phyloP scores from a whole-genome alignment of 768 basidiomycete species.

The Suillus variegatus region DNA sequence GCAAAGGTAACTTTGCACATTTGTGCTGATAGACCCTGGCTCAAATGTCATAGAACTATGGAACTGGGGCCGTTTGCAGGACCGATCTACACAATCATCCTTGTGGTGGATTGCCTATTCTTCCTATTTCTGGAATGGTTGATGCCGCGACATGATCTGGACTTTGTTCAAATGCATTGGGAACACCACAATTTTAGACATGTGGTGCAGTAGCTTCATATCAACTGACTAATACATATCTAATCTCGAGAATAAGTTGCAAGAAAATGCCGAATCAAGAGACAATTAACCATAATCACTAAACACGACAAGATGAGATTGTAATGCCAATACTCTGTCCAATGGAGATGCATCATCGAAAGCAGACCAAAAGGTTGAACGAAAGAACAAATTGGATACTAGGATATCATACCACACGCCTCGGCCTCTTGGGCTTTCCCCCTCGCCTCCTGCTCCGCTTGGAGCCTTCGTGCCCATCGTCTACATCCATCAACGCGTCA shows the following conservation, averaged over 20 bases:
- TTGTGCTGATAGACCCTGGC: background rate
- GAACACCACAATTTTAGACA: conserved; percentile 37
- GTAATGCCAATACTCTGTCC: conserved; percentile 4
- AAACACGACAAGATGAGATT: background rate
- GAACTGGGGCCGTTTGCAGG: conserved; percentile 80
- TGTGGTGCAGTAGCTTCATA: conserved; percentile 31
- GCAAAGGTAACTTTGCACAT: conserved; percentile 51
- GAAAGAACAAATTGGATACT: background rate
- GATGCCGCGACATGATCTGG: conserved; percentile 75
- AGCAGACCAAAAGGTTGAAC: background rate
- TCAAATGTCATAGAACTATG: conserved; percentile 58
- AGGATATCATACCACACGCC: conserved; percentile 13
- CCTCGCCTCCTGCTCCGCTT: conserved; percentile 28
- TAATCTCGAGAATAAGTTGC: conserved; percentile 14
- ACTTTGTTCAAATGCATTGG: conserved; percentile 74
- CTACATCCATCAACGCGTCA: conserved; percentile 20
- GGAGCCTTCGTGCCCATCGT: conserved; percentile 22
- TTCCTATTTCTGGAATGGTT: conserved; percentile 84
- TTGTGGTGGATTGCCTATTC: conserved; percentile 88
- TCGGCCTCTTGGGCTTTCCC: conserved; percentile 22
- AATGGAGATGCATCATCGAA: conserved; percentile 6
- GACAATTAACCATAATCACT: conserved; percentile 1
- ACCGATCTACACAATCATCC: conserved; percentile 83
- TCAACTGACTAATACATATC: background rate
- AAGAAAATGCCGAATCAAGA: conserved; percentile 3